Evolutionary conservation across 306 rosid genomes (phyloP).

Genomic region (Vigna trinervia): DNA sequence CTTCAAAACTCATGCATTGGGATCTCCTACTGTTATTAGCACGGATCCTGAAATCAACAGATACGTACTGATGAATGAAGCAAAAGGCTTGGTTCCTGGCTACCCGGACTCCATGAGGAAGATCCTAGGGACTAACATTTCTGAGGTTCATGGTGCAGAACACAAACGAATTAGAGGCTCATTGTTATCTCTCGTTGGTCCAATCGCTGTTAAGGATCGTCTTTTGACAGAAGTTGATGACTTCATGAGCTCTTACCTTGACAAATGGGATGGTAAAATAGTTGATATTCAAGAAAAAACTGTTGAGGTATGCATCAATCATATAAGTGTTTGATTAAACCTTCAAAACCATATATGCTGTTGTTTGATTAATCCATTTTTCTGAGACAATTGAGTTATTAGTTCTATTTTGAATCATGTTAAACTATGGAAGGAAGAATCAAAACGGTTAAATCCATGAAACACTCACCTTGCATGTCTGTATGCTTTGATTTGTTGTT

Average conservation of each 20-base stretch:
- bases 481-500: background rate
- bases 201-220: constrained; percentile 56
- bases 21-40: constrained; percentile 68
- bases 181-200: constrained; percentile 60
- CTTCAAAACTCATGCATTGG: constrained; percentile 76
- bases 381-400: too few relatives aligned
- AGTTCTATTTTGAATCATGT: too few relatives aligned
- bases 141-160: constrained; percentile 75
- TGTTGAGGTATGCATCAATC: constrained; percentile 53
- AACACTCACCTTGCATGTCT: background rate
- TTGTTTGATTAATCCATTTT: too few relatives aligned
- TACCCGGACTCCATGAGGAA: constrained; percentile 84
- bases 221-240: constrained; percentile 61
- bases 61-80: constrained; percentile 70
- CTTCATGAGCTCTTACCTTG: constrained; percentile 61
- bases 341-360: too few relatives aligned
- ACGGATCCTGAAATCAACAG: constrained; percentile 75
- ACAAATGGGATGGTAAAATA: constrained; percentile 60
- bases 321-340: background rate
- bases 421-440: background rate
- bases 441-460: background rate
- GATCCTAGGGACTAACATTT: constrained; percentile 74
- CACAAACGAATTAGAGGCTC: constrained; percentile 75
- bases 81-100: constrained; percentile 79
- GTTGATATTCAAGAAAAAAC: constrained; percentile 79